These are phyloP conservation scores for Pythium sp. DNA, from an alignment of 352 stramenopile species.

Conservation along the genomic window DNA sequence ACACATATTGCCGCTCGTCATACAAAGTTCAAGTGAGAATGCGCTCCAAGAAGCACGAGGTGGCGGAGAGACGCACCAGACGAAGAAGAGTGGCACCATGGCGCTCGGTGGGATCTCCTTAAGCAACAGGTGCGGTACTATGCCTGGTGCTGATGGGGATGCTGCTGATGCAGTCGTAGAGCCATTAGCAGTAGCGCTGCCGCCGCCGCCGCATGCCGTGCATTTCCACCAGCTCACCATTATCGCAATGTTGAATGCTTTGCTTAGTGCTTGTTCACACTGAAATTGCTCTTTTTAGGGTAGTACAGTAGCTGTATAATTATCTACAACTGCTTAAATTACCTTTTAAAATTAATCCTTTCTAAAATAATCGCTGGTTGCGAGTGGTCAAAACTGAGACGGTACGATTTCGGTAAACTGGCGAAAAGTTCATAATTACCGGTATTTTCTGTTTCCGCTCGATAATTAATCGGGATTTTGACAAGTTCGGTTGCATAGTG, in stretches of 20 bases:
- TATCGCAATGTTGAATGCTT: background rate
- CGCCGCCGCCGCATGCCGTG: background rate
- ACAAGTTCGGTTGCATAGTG: too few relatives aligned
- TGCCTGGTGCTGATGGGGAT: background rate
- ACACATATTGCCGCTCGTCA: background rate
- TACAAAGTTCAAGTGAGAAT: background rate
- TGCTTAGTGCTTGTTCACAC: too few relatives aligned
- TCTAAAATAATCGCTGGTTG: too few relatives aligned
- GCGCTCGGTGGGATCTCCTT: slow-evolving; percentile 9
- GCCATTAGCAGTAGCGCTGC: background rate
- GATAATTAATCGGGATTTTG: too few relatives aligned
- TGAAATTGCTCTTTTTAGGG: too few relatives aligned
- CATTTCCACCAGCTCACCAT: slow-evolving; percentile 3
- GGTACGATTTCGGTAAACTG: too few relatives aligned
- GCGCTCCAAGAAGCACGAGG: background rate
- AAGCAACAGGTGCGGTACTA: background rate
- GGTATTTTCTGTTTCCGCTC: too few relatives aligned
- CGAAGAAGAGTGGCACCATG: slow-evolving; percentile 18
- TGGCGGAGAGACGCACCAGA: slow-evolving; percentile 17
- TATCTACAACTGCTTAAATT: too few relatives aligned
- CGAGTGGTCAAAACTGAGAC: too few relatives aligned
- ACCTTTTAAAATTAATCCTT: too few relatives aligned
- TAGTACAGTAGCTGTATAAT: too few relatives aligned
- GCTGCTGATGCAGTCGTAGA: background rate
- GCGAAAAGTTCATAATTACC: too few relatives aligned